These are phyloP conservation scores for Apiotrichum veenhuisii DNA, from an alignment of 1,284 basidiomycete genomes.

Conservation along the genomic window DNA sequence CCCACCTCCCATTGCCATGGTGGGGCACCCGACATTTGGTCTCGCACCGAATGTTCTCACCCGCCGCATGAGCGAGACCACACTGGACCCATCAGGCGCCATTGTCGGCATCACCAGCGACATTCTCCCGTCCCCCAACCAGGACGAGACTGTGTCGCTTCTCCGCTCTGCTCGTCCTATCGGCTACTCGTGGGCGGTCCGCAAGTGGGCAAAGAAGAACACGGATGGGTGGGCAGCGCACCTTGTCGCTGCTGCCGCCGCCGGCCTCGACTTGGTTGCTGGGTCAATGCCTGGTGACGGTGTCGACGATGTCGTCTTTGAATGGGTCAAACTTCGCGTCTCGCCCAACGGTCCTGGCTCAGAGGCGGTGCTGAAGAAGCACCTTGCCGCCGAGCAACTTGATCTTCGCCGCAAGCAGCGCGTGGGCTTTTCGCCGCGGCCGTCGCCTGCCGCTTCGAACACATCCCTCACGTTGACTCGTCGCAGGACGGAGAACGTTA, in stretches of 20 bases:
- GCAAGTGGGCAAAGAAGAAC: slow-evolving; percentile 67
- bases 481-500: not conserved
- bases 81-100: slow-evolving; percentile 31
- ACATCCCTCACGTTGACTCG: not conserved
- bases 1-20: not conserved
- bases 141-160: slow-evolving; percentile 4
- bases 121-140: not conserved
- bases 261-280: slow-evolving; percentile 37
- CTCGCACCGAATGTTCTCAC: slow-evolving; percentile 35
- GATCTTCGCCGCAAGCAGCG: not conserved
- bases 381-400: slow-evolving; percentile 11
- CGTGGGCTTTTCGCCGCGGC: not conserved
- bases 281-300: slow-evolving; percentile 21
- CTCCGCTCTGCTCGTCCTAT: slow-evolving; percentile 36
- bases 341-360: slow-evolving; percentile 11
- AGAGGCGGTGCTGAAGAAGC: slow-evolving; percentile 10
- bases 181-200: slow-evolving; percentile 74
- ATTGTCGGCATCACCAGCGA: slow-evolving; percentile 28
- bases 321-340: slow-evolving; percentile 44
- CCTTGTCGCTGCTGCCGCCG: slow-evolving; percentile 39
- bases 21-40: slow-evolving; percentile 44
- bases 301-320: slow-evolving; percentile 47
- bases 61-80: slow-evolving; percentile 22
- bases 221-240: slow-evolving; percentile 41
- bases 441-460: not conserved